A percentile compares a stretch with the other conserved stretches of the same genome.
phyloP scores from a whole-genome alignment of 73 alveolate genomes.

The Paramecium bursaria region DNA sequence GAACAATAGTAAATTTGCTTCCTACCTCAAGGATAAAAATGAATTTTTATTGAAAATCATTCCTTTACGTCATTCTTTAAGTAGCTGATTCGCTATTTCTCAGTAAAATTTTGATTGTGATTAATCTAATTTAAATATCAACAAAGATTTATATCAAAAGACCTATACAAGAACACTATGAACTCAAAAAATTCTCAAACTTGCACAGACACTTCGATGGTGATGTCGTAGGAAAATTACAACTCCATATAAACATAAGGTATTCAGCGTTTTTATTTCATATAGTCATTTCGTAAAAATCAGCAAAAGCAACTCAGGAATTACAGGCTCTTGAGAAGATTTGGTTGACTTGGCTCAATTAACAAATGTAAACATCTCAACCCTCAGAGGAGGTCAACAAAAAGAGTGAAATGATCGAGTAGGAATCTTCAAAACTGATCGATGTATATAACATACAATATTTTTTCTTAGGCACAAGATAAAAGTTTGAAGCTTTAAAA shows the following conservation, averaged over 20 bases:
- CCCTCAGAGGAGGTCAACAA: neutral
- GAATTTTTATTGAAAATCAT: no score
- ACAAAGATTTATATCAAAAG: neutral
- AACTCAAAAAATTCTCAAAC: neutral
- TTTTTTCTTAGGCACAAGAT: constrained; percentile 11
- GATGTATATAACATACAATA: neutral
- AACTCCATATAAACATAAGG: constrained; percentile 2
- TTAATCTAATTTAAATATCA: constrained; percentile 37
- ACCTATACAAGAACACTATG: constrained; percentile 15
- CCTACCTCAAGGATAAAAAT: no score
- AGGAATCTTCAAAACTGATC: constrained; percentile 15
- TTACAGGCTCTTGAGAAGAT: constrained; percentile 2
- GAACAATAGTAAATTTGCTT: no score
- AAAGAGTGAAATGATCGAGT: constrained; percentile 1
- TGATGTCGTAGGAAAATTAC: no score
- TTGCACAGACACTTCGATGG: no score
- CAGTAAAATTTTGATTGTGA: constrained; percentile 61
- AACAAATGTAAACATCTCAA: constrained; percentile 4
- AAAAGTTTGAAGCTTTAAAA: constrained; percentile 26
- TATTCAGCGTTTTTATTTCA: neutral
- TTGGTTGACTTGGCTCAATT: constrained; percentile 1
- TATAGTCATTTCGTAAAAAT: constrained; percentile 12
- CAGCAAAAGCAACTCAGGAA: neutral
- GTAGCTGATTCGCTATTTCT: constrained; percentile 40
- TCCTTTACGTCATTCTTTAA: constrained; percentile 39